These are phyloP conservation scores for Hysterangium stoloniferum DNA, from an alignment of 768 basidiomycete genomes.

Conservation along the genomic window DNA sequence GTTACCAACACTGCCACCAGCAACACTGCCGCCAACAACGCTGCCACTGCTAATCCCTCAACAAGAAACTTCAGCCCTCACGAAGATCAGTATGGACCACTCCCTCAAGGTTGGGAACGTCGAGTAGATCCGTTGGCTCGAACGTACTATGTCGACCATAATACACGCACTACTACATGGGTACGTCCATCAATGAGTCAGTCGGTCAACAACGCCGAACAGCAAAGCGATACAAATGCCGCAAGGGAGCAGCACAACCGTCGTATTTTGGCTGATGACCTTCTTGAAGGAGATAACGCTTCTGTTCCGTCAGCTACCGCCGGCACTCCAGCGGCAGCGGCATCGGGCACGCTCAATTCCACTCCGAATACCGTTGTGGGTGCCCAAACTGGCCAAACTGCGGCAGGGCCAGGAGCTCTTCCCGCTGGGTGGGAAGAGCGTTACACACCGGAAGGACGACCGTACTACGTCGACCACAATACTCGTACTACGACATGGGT, in stretches of 20 bases:
- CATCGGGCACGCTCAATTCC: conserved; percentile 23
- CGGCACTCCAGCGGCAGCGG: conserved; percentile 17
- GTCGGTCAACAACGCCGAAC: conserved; percentile 58
- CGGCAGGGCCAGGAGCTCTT: conserved; percentile 76
- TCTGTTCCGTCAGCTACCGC: conserved; percentile 23
- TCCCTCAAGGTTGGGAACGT: conserved; percentile 93
- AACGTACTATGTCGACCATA: conserved; percentile 98
- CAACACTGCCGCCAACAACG: conserved; percentile 31
- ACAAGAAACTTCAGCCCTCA: conserved; percentile 89
- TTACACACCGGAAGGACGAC: conserved; percentile 95
- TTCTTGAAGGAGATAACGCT: conserved; percentile 64
- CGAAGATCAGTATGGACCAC: conserved; percentile 86
- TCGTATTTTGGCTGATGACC: conserved; percentile 75
- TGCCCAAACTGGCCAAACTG: conserved; percentile 32
- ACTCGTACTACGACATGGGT: conserved; percentile 99
- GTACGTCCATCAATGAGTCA: conserved; percentile 80
- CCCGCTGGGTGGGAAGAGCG: conserved; percentile 99
- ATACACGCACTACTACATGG: conserved; percentile 96
- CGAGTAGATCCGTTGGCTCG: conserved; percentile 93
- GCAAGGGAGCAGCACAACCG: conserved; percentile 83
- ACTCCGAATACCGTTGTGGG: conserved; percentile 27
- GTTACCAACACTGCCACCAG: conserved; percentile 17
- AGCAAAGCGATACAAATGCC: conserved; percentile 74
- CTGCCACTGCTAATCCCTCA: conserved; percentile 40
- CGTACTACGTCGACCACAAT: conserved; percentile 99